These are phyloP conservation scores for Trypanosoma scelopori DNA, from an alignment of 208 protist genomes.

Conservation along the genomic window DNA sequence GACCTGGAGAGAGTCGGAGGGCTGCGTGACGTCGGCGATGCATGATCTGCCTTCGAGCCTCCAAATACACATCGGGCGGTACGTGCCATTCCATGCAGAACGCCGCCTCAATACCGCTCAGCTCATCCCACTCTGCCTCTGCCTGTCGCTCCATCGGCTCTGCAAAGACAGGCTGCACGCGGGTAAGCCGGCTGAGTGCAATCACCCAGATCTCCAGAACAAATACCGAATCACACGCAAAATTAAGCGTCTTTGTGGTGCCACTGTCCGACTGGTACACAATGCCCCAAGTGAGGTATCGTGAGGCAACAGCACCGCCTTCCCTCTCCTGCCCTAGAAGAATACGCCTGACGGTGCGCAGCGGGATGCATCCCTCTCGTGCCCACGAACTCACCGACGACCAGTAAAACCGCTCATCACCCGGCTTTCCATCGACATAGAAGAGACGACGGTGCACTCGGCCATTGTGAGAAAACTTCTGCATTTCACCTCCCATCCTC, in stretches of 20 bases:
- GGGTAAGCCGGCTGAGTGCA: constrained; percentile 43
- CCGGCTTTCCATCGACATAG: constrained; percentile 39
- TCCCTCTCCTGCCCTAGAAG: constrained; percentile 52
- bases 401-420: constrained; percentile 49
- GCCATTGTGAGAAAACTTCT: constrained; percentile 48
- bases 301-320: constrained; percentile 26
- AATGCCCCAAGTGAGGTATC: constrained; percentile 16
- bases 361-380: constrained; percentile 36
- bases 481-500: constrained; percentile 59
- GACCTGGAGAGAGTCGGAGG: constrained; percentile 53
- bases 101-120: constrained; percentile 21
- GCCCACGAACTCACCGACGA: constrained; percentile 26
- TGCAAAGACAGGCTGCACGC: constrained; percentile 40
- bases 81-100: constrained; percentile 63
- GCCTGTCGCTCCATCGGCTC: constrained; percentile 32
- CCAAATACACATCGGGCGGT: constrained; percentile 34
- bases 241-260: constrained; percentile 32
- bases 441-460: constrained; percentile 44
- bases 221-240: constrained; percentile 40
- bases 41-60: constrained; percentile 37
- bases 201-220: constrained; percentile 85
- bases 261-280: not conserved
- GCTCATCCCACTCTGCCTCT: not conserved
- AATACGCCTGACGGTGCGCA: constrained; percentile 46
- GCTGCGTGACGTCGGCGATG: constrained; percentile 18